Evolutionary conservation across 1,139 yeast genomes (phyloP), one percentile per base, ranked within the genome.

Genomic region (Saccharomyces hybrid): DNA sequence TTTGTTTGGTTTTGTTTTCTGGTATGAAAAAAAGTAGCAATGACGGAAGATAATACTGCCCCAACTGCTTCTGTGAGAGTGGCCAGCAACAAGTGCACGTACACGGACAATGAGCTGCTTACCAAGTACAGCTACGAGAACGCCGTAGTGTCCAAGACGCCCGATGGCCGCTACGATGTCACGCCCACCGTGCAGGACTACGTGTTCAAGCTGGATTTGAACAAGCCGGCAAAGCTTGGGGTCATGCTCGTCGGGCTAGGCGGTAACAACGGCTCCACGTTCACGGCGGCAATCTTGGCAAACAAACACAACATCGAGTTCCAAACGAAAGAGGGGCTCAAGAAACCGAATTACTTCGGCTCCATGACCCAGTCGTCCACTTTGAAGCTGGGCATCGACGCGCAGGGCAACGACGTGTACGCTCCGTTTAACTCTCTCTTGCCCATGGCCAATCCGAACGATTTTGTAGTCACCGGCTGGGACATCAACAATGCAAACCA

Each of bases 311-410:
- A 86, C 61, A 74, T 91, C 60, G 74, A 81, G 53, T 91, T 91
- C 75, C 83, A 88, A 68, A 90, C 87, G 67, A 89, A 89, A 76
- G 87, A 84, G 61, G 96, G 96, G 55, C 77, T 77, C 49, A 79
- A 83, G 53, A 83, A 85, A 70, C 89, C 96, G 59, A 90, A 90
- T 75, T 90, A 90, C 74, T 90, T 82, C 65, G 98, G 98, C 57
- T 88, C 96, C n/a, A 96, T 91, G 57, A 91, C 97, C 55, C 98
- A 91, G 76, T 77, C 95, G 34, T 84, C 96, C 28, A 91, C 98
- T 49, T 77, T 91, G 64, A 90, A 90, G 75, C 80, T 91, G 52
- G 98, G 98, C 66, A 81, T 90, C 59, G 96, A 90, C 69, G 63
- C 72, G 31, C 78, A 79, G 60, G 96, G 96, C 55, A 83, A 85